A percentile compares a stretch with the other conserved stretches of the same genome.
These are phyloP conservation scores for Rhodamnia argentea DNA, from an alignment of 345 rosid species.

Conservation along the genomic window DNA sequence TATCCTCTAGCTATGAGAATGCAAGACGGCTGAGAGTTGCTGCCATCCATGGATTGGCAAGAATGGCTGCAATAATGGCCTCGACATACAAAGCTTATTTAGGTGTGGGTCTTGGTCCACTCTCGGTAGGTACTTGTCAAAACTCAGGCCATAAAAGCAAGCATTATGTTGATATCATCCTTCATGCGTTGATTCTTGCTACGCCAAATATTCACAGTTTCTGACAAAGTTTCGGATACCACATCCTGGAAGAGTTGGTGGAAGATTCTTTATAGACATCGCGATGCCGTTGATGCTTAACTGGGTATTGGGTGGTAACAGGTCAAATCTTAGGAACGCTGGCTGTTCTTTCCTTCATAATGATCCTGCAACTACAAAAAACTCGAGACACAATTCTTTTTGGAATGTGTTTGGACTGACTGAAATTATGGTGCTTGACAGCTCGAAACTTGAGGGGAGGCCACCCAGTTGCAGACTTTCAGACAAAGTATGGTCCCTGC, in stretches of 20 bases:
- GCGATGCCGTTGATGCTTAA: slow-evolving; percentile 81
- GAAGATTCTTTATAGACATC: slow-evolving; percentile 62
- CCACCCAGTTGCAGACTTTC: slow-evolving; percentile 68
- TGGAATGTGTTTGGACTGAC: neutral
- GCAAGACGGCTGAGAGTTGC: slow-evolving; percentile 76
- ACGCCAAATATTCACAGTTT: slow-evolving; percentile 34
- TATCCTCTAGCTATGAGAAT: slow-evolving; percentile 50
- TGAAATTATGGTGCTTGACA: slow-evolving; percentile 15
- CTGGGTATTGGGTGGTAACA: slow-evolving; percentile 94
- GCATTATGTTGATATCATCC: neutral
- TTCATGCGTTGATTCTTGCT: neutral
- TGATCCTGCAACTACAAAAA: neutral
- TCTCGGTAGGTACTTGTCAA: slow-evolving; percentile 40
- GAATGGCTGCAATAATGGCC: slow-evolving; percentile 95
- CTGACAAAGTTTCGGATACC: slow-evolving; percentile 79
- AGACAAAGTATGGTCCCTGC: slow-evolving; percentile 44
- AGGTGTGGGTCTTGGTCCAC: slow-evolving; percentile 95
- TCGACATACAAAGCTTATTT: slow-evolving; percentile 89
- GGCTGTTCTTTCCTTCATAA: neutral
- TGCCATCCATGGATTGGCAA: slow-evolving; percentile 81
- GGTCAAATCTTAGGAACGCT: slow-evolving; percentile 27
- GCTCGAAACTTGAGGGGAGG: slow-evolving; percentile 84
- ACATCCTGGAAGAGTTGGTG: slow-evolving; percentile 86
- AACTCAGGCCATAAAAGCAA: neutral
- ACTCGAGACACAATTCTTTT: neutral